These are phyloP conservation scores for Termitomyces sp. DNA, from an alignment of 768 basidiomycete genomes.

Conservation along the genomic window DNA sequence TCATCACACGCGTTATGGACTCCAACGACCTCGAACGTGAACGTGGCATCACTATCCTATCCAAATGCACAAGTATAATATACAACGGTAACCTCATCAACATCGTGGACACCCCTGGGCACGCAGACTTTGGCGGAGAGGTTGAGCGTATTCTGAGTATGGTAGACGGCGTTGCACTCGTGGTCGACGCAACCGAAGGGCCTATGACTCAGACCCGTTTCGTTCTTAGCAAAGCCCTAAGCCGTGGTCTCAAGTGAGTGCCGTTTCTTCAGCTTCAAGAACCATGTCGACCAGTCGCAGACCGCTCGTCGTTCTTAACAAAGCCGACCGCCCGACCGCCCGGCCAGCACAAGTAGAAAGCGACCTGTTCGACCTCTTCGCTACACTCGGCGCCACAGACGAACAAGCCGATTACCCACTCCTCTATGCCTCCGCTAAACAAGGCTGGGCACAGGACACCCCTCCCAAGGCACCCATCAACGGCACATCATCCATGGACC, in stretches of 20 bases:
- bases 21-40: slow-evolving; percentile 51
- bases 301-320: slow-evolving; percentile 46
- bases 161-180: slow-evolving; percentile 55
- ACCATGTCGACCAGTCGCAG: slow-evolving; percentile 14
- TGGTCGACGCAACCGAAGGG: slow-evolving; percentile 55
- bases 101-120: slow-evolving; percentile 57
- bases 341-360: slow-evolving; percentile 41
- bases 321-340: slow-evolving; percentile 38
- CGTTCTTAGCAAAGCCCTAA: slow-evolving; percentile 41
- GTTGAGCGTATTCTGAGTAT: slow-evolving; percentile 57
- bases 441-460: slow-evolving; percentile 38
- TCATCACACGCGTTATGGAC: slow-evolving; percentile 44
- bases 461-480: slow-evolving; percentile 14
- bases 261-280: neutral
- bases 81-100: slow-evolving; percentile 48
- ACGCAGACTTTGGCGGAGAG: slow-evolving; percentile 60
- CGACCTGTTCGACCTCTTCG: slow-evolving; percentile 46
- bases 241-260: slow-evolving; percentile 34
- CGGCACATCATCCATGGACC: slow-evolving; percentile 4
- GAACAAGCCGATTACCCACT: slow-evolving; percentile 48
- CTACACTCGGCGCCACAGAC: slow-evolving; percentile 43
- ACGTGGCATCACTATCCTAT: slow-evolving; percentile 56
- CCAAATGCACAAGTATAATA: slow-evolving; percentile 48
- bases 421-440: slow-evolving; percentile 44
- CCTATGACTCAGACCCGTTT: slow-evolving; percentile 57